Percentiles rank a stretch among this genome's conserved stretches.
These are phyloP conservation scores for Debaryomycetaceae sp. DNA, from an alignment of 1,139 yeast genomes.

Conservation along the genomic window DNA sequence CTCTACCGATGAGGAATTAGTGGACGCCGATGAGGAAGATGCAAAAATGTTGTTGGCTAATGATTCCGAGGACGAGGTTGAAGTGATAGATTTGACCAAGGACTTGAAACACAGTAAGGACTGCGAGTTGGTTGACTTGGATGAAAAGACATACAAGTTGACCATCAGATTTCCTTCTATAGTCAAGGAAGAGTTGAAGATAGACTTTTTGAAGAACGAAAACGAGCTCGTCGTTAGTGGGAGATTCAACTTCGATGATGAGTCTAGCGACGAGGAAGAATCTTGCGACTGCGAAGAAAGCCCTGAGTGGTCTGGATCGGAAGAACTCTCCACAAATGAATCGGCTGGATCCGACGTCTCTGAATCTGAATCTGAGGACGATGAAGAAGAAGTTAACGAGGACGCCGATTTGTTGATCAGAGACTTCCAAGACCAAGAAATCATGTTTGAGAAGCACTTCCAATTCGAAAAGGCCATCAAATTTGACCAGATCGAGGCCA, in stretches of 20 bases:
- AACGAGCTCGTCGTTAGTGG: slow-evolving; percentile 44
- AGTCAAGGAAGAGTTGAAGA: slow-evolving; percentile 40
- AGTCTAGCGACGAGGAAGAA: slow-evolving; percentile 14
- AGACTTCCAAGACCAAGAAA: slow-evolving; percentile 40
- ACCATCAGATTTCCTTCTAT: slow-evolving; percentile 44
- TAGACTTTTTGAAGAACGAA: slow-evolving; percentile 40
- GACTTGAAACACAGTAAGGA: slow-evolving; percentile 46
- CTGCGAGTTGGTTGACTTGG: slow-evolving; percentile 41
- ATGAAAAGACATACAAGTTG: slow-evolving; percentile 41
- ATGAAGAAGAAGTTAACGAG: slow-evolving; percentile 39
- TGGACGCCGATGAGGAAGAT: slow-evolving; percentile 20
- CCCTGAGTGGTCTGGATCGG: slow-evolving; percentile 6
- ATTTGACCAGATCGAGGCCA: slow-evolving; percentile 38
- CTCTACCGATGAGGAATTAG: slow-evolving; percentile 38
- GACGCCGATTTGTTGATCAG: slow-evolving; percentile 39
- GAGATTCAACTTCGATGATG: slow-evolving; percentile 34
- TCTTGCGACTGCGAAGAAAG: background rate
- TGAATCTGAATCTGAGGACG: slow-evolving; percentile 13
- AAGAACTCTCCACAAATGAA: slow-evolving; percentile 8
- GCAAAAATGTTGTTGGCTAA: slow-evolving; percentile 23
- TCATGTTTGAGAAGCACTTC: slow-evolving; percentile 44
- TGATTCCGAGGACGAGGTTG: slow-evolving; percentile 33
- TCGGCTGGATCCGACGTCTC: slow-evolving; percentile 11
- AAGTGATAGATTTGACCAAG: slow-evolving; percentile 39
- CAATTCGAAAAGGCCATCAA: slow-evolving; percentile 42